Base-by-base conservation (phyloP, 371 early-diverging fungal genomes). In the Actinomortierella ambigua region DNA sequence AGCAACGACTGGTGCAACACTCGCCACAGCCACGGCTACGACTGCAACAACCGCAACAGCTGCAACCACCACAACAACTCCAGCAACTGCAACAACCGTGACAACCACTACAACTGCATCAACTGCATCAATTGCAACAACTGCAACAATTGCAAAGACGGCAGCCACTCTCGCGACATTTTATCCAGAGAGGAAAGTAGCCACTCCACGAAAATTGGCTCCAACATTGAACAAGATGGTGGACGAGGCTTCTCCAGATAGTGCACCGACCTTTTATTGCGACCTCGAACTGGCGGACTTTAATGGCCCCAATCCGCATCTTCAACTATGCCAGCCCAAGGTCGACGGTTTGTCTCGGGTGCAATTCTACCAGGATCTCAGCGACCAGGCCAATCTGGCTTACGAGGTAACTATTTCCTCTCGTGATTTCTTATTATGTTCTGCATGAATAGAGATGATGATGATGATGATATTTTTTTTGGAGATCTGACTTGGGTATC, bases 251-350 rank as follows among this genome's bases (percentile, higher is more conserved):
- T 34, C 66, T 68, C 14, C 76, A 73, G 1, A 79, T 69, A 2
- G 73, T 63, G n/a, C 71, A 63, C 18, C 82, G 85, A 20, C 80
- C 83, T 44, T 73, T 77, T 44, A 63, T 77, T 15, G 24, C 44
- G 44, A 23, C 55, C 42, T 4, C 22, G 18, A 14, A 22, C 42
- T 17, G 23, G 18, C 63, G 71, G 34, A 71, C 71, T 17, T 61
- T 50, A 11, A 42, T 77, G 14, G 73, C 59, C 24, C 66, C 46
- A 50, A 50, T 11, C 59, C 66, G 40, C 26, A 66, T 4, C 61
- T 63, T 17, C 29, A 60, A 27, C 57, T 60, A 60, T 53, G 58
- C 65, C 54, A 70, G 53, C 61, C 9, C 14, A 23, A 34, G n/a
- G 22, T 29, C 34, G 15, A 17, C 34, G 24, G 27, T 6, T 46